These are phyloP conservation scores for Euphorbia lathyris DNA, from an alignment of 345 rosid species.

Conservation along the genomic window DNA sequence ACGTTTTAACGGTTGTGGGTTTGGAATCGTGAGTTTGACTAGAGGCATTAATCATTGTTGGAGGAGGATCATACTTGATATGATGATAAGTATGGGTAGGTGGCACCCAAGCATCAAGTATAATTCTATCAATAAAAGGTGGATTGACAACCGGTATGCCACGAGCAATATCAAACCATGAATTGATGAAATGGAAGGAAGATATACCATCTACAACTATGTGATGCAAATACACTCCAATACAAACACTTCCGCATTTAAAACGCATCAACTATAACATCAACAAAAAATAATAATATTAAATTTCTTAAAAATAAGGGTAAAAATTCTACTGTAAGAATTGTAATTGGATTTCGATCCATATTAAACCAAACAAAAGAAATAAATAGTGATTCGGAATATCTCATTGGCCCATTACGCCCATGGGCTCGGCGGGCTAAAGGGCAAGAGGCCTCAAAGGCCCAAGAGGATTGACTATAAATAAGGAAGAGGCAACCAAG, in stretches of 20 bases:
- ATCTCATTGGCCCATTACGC: too few relatives aligned
- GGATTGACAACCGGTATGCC: conserved; percentile 7
- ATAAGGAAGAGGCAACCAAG: too few relatives aligned
- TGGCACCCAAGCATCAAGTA: conserved; percentile 14
- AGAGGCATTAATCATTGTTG: background rate
- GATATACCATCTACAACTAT: conserved; percentile 21
- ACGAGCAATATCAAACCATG: conserved; percentile 28
- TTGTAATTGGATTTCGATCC: too few relatives aligned
- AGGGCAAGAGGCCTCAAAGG: too few relatives aligned
- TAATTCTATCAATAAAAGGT: conserved; percentile 19
- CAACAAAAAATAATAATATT: too few relatives aligned
- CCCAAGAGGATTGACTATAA: too few relatives aligned
- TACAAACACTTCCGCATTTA: conserved; percentile 30
- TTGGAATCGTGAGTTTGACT: background rate
- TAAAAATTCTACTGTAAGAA: too few relatives aligned
- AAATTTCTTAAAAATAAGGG: too few relatives aligned
- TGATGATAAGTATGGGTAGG: conserved; percentile 18
- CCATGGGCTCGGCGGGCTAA: too few relatives aligned
- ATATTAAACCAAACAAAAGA: too few relatives aligned
- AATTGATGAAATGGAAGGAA: conserved; percentile 18
- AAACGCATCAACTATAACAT: conserved; percentile 21
- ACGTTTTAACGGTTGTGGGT: background rate
- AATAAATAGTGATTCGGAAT: too few relatives aligned
- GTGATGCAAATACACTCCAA: conserved; percentile 27
- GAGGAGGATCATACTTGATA: too few relatives aligned